These are phyloP conservation scores for Blastomyces emzantsi DNA, from an alignment of 2,329 filamentous ascomycete species.

Conservation along the genomic window DNA sequence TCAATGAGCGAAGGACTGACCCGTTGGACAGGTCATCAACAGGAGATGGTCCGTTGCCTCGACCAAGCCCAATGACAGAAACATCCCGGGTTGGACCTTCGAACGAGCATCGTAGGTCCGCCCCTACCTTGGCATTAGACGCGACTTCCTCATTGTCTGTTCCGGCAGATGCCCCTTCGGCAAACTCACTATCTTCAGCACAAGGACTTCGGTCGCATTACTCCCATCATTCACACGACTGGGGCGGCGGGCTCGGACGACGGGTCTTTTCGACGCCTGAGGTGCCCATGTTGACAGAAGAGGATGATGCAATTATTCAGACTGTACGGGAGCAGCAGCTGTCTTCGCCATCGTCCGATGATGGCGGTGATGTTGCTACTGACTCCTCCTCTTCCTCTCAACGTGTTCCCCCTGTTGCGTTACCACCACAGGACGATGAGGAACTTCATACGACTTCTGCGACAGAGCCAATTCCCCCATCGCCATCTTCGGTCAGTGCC, in stretches of 20 bases:
- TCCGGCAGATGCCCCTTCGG: background rate
- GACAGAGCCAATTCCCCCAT: background rate
- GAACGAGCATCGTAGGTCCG: background rate
- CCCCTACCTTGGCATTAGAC: background rate
- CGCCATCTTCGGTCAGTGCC: background rate
- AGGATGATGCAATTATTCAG: background rate
- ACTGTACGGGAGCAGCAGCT: background rate
- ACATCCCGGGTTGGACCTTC: background rate
- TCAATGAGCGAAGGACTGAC: background rate
- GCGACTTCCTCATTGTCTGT: background rate
- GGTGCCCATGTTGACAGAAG: conserved; percentile 4
- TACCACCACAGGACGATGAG: background rate
- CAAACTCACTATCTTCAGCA: background rate
- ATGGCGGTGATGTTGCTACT: background rate
- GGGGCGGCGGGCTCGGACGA: background rate
- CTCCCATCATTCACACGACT: background rate
- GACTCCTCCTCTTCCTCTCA: background rate
- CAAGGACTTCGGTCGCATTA: background rate
- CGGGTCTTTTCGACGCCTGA: background rate
- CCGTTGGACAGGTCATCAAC: background rate
- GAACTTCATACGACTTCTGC: background rate
- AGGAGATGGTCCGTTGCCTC: background rate
- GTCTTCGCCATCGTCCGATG: background rate
- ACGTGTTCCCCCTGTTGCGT: background rate
- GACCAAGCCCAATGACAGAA: background rate